Conservation (phyloP, 345 rosid species). For the Ailanthus altissimus region DNA sequence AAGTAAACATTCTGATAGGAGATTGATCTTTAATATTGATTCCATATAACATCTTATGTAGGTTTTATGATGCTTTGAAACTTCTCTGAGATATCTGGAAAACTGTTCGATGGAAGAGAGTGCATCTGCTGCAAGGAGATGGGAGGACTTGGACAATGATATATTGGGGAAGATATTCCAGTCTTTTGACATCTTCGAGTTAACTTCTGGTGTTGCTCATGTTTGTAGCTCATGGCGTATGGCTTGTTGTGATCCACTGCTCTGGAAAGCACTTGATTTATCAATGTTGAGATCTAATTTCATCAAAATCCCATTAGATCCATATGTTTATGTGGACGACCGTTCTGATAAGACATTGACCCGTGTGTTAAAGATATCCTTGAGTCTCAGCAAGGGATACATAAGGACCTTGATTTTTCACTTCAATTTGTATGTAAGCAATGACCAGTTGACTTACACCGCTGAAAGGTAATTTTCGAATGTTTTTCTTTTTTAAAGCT, state of each 20-base stretch:
- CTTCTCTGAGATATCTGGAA: not conserved
- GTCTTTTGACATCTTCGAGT: constrained; percentile 52
- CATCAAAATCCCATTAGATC: constrained; percentile 71
- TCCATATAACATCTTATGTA: not conserved
- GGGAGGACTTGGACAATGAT: constrained; percentile 84
- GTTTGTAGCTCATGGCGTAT: constrained; percentile 80
- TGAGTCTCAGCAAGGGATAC: constrained; percentile 70
- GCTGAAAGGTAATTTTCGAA: constrained; percentile 62
- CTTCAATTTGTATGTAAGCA: constrained; percentile 60
- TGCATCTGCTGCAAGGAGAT: constrained; percentile 42
- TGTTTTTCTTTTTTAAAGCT: not conserved
- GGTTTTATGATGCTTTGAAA: constrained; percentile 24
- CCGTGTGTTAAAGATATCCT: constrained; percentile 53
- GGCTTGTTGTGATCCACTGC: constrained; percentile 83
- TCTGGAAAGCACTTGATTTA: constrained; percentile 84
- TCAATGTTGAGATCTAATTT: constrained; percentile 64
- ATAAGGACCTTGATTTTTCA: constrained; percentile 64
- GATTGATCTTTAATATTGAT: not conserved
- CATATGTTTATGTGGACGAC: constrained; percentile 71
- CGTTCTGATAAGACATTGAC: constrained; percentile 60
- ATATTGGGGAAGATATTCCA: constrained; percentile 66
- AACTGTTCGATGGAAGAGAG: constrained; percentile 51
- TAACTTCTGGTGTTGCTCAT: constrained; percentile 66
- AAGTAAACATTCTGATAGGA: constrained; percentile 7
- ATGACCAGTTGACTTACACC: constrained; percentile 78